These are phyloP conservation scores for Ophiostoma piceae DNA, from an alignment of 2,329 filamentous ascomycete species.

Conservation along the genomic window DNA sequence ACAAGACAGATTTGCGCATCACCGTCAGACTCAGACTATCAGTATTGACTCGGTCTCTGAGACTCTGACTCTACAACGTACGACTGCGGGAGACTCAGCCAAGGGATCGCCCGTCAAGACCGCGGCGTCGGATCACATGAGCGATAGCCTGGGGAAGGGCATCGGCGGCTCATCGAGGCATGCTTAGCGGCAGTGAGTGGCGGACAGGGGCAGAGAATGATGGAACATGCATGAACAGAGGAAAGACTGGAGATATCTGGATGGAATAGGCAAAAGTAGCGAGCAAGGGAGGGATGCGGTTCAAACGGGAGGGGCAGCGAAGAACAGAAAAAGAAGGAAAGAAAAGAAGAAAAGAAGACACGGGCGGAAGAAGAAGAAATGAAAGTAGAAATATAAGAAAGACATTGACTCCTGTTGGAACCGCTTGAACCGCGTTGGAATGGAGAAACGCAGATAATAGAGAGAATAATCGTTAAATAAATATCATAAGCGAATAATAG, in stretches of 20 bases:
- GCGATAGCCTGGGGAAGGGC: neutral
- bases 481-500: neutral
- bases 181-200: neutral
- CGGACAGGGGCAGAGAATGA: neutral
- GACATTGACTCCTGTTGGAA: neutral
- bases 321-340: neutral
- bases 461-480: too few relatives aligned
- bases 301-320: neutral
- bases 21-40: too few relatives aligned
- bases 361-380: neutral
- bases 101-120: neutral
- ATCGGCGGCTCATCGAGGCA: neutral
- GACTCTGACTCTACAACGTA: too few relatives aligned
- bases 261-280: neutral
- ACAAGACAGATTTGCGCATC: neutral
- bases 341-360: neutral
- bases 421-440: too few relatives aligned
- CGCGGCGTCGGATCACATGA: slow-evolving; percentile 1
- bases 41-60: too few relatives aligned
- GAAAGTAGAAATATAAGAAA: slow-evolving; percentile 4
- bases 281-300: neutral
- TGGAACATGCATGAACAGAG: neutral
- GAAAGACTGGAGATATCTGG: neutral
- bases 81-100: neutral
- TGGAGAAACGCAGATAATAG: neutral